Conservation (phyloP, 2,329 filamentous ascomycete species). For the Monilinia fructicola region DNA sequence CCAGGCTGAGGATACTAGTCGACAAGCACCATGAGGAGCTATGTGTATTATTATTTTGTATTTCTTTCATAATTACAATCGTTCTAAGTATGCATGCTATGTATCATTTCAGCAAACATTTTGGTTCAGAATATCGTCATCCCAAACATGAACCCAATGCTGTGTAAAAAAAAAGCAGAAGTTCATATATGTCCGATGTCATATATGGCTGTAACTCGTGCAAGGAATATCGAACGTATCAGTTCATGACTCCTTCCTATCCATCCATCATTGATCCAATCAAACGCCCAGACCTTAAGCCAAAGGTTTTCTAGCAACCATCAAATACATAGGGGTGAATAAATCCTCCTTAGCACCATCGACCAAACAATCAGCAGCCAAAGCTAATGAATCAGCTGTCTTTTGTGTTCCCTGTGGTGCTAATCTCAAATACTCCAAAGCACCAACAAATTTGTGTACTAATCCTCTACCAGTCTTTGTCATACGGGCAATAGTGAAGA, state of each 20-base stretch:
- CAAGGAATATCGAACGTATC: background rate
- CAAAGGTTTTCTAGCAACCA: constrained; percentile 82
- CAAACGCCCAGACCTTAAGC: constrained; percentile 17
- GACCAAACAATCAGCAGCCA: constrained; percentile 80
- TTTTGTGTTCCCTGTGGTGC: constrained; percentile 85
- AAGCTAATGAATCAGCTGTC: constrained; percentile 85
- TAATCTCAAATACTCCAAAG: constrained; percentile 71
- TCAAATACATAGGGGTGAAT: constrained; percentile 97
- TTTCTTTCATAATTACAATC: constrained; percentile 23
- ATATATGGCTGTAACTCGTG: background rate
- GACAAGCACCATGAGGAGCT: no score
- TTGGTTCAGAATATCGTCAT: constrained; percentile 3
- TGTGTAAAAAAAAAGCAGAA: background rate
- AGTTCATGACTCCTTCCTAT: background rate
- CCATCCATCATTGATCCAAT: background rate
- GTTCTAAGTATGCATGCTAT: constrained; percentile 6
- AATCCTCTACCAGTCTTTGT: constrained; percentile 76
- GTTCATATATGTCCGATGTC: constrained; percentile 5
- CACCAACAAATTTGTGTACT: constrained; percentile 74
- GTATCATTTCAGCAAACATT: constrained; percentile 1
- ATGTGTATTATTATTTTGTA: background rate
- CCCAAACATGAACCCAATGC: constrained; percentile 12
- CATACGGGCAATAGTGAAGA: constrained; percentile 84
- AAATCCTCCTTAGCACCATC: constrained; percentile 83
- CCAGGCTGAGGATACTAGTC: no score